Base-by-base conservation (phyloP, 208 protist genomes). In the Trichomonas gallinae region DNA sequence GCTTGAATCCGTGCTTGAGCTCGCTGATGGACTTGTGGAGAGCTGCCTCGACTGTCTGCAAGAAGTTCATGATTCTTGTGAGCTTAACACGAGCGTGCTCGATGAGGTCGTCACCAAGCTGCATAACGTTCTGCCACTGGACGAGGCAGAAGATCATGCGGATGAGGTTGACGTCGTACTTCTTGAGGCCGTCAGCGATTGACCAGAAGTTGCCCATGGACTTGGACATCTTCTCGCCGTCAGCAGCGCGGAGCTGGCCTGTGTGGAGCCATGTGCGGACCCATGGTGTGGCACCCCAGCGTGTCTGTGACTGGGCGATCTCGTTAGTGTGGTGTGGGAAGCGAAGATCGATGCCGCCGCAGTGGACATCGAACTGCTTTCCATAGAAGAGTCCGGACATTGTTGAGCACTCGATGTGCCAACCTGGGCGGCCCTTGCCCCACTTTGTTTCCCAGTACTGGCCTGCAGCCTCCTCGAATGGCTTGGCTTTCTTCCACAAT, bases 241-340 rank as follows among this genome's bases (percentile, higher is more conserved):
- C 46, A 51, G 97, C 89, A 63, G 98, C 97, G 10, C 96, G 38
- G 17, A 98, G 96, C 81, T 97, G 97, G 42, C 97, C 97, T 46
- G 96, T 81, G 36, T 98, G 97, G 8, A 98, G 34, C 96, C 97
- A 98, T 58, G 97, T 98, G 82, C 97, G 98, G 45, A 98, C 97
- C 97, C 97, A 98, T 46, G 63, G 40, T 34, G 63, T 15, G 40
- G 40, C 96, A 17, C 63, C 96, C 45, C 46, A 96, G 34, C 81
- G 45, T 42, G 97, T 97, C 82, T 97, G 97, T 0, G 96, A 97
- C 96, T 98, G 98, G 4, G 98, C 98, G 4, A 98, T 82, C 97
- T 98, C 98, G 96, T 98, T 98, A n/a, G 98, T 98, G 89, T 98
- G 97, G 85, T 98, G 98, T 21, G 98, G 98, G 82, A 98, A 98